These are phyloP conservation scores for Fusarium piperis DNA, from an alignment of 2,329 filamentous ascomycete species.

Conservation along the genomic window DNA sequence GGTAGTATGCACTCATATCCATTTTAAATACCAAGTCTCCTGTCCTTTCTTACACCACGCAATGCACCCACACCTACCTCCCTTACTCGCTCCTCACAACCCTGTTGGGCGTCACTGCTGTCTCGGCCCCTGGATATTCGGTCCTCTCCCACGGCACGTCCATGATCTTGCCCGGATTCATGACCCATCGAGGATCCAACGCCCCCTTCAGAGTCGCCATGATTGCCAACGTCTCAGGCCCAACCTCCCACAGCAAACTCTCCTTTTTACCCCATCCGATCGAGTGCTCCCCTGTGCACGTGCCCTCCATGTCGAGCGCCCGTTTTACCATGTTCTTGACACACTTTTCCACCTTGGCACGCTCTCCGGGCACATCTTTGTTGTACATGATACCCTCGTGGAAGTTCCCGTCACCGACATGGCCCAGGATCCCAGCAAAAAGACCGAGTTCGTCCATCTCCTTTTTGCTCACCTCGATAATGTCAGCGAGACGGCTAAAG, in stretches of 20 bases:
- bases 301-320: constrained; percentile 94
- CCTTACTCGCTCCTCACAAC: constrained; percentile 15
- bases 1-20: not conserved
- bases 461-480: constrained; percentile 85
- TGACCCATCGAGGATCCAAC: constrained; percentile 85
- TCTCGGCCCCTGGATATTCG: constrained; percentile 26
- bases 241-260: constrained; percentile 81
- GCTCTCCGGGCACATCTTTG: constrained; percentile 72
- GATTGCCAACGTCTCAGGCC: constrained; percentile 79
- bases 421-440: constrained; percentile 88
- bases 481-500: constrained; percentile 77
- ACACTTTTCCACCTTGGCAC: constrained; percentile 79
- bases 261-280: constrained; percentile 89
- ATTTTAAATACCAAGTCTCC: not conserved
- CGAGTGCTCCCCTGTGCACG: constrained; percentile 89
- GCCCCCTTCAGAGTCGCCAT: constrained; percentile 88
- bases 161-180: constrained; percentile 95
- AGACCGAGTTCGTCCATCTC: constrained; percentile 87
- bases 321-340: constrained; percentile 91
- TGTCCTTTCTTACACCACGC: not conserved
- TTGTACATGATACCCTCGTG: constrained; percentile 94
- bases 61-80: not conserved
- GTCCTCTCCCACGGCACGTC: constrained; percentile 62
- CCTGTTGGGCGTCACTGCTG: constrained; percentile 39
- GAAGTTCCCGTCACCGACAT: constrained; percentile 95